Conservation (phyloP, 345 rosid species). For the Bruguiera gymnorhiza region DNA sequence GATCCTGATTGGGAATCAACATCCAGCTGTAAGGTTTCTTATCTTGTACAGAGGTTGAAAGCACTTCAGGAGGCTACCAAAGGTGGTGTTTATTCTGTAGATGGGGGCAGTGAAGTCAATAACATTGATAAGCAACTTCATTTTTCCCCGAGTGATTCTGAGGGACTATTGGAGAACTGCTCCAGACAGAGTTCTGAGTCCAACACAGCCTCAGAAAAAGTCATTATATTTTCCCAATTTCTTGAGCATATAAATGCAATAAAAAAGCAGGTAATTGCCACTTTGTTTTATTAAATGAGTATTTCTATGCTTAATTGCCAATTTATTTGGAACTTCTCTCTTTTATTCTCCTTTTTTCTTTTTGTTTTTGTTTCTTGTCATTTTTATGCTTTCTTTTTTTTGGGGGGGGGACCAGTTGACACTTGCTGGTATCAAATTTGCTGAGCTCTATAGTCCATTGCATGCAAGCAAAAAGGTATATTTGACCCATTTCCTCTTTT, state of each 20-base stretch:
- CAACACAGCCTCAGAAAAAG: constrained; percentile 53
- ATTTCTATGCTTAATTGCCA: no score
- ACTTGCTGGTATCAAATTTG: constrained; percentile 75
- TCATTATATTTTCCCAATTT: constrained; percentile 88
- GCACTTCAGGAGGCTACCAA: constrained; percentile 52
- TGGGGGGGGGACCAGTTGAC: constrained; percentile 43
- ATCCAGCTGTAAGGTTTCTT: constrained; percentile 87
- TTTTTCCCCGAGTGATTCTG: constrained; percentile 19
- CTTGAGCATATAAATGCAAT: constrained; percentile 90
- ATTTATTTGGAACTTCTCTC: background rate
- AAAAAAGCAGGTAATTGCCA: constrained; percentile 70
- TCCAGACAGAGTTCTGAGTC: constrained; percentile 28
- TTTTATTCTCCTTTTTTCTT: background rate
- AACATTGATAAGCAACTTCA: constrained; percentile 26
- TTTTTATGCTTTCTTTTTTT: background rate
- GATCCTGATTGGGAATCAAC: constrained; percentile 98
- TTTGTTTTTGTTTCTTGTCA: background rate
- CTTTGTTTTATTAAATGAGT: background rate
- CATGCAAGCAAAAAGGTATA: constrained; percentile 70
- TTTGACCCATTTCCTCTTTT: background rate
- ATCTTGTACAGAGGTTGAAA: constrained; percentile 68
- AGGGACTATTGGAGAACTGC: constrained; percentile 18
- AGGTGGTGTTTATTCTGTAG: constrained; percentile 20
- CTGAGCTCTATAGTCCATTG: constrained; percentile 85
- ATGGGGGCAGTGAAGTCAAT: constrained; percentile 23